These are phyloP conservation scores for Phaffia australis DNA, from an alignment of 768 basidiomycete genomes.

Conservation along the genomic window DNA sequence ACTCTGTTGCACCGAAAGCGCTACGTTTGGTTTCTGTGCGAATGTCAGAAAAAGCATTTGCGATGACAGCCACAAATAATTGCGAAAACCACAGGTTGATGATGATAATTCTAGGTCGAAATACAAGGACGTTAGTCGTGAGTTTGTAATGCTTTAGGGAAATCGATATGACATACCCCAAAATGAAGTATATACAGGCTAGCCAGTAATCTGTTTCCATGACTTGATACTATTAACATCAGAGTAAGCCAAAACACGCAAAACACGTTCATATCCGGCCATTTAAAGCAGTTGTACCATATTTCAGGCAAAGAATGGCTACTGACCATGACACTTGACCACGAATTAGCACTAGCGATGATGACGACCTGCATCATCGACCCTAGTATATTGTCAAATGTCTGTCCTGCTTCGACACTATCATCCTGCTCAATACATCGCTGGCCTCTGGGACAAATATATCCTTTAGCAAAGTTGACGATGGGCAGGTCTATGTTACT, in stretches of 20 bases:
- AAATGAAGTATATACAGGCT: conserved; percentile 78
- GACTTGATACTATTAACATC: conserved; percentile 56
- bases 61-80: conserved; percentile 89
- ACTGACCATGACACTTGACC: not conserved
- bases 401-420: conserved; percentile 40
- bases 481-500: conserved; percentile 38
- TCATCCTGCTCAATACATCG: conserved; percentile 45
- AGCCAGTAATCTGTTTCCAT: conserved; percentile 82
- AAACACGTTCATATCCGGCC: conserved; percentile 15
- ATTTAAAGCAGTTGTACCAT: conserved; percentile 38
- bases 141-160: too few relatives aligned
- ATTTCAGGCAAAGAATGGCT: conserved; percentile 21
- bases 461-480: conserved; percentile 57
- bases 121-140: not conserved
- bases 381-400: conserved; percentile 80
- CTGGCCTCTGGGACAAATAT: conserved; percentile 77
- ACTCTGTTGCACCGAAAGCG: conserved; percentile 63
- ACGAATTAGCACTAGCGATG: conserved; percentile 47
- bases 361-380: conserved; percentile 74
- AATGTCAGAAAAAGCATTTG: conserved; percentile 81
- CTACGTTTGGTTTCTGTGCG: conserved; percentile 74
- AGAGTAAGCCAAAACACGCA: conserved; percentile 23
- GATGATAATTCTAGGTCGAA: conserved; percentile 50
- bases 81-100: conserved; percentile 56
- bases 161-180: conserved; percentile 35